Conservation (phyloP, 768 basidiomycete genomes). For the Daedaleopsis sinensis region DNA sequence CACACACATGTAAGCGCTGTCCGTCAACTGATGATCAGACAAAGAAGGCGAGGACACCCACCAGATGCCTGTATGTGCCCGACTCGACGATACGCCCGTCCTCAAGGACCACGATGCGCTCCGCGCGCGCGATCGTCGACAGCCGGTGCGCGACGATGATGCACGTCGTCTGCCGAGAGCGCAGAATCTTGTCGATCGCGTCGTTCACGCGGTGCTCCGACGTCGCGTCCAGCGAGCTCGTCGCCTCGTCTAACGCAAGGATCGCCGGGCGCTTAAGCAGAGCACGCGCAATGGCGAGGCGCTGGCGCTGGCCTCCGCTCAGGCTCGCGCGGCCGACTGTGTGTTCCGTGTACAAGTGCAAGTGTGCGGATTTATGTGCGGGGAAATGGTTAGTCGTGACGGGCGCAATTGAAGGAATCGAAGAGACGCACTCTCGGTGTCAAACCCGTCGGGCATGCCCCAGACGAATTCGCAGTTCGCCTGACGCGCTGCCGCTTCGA, state of each 20-base stretch:
- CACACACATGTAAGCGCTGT: background rate
- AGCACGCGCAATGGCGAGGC: conserved; percentile 84
- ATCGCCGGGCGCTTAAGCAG: conserved; percentile 88
- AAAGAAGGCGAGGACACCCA: conserved; percentile 35
- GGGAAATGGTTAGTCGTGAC: too few species aligned
- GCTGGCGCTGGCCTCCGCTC: conserved; percentile 81
- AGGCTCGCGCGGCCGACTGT: conserved; percentile 70
- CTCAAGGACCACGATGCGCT: conserved; percentile 89
- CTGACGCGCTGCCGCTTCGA: conserved; percentile 84
- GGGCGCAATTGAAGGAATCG: background rate
- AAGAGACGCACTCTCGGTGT: conserved; percentile 75
- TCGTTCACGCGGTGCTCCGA: conserved; percentile 89
- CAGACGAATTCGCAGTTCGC: conserved; percentile 98
- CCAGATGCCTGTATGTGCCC: conserved; percentile 79
- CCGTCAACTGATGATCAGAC: background rate
- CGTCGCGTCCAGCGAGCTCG: conserved; percentile 85
- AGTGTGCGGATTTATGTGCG: too few species aligned
- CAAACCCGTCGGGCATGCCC: conserved; percentile 93
- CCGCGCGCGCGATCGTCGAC: conserved; percentile 88
- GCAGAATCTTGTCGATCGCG: conserved; percentile 87
- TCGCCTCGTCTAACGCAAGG: conserved; percentile 88
- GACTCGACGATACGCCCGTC: conserved; percentile 82
- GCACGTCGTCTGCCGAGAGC: conserved; percentile 80
- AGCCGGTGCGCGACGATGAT: conserved; percentile 88
- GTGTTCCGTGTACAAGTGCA: conserved; percentile 9